These are phyloP conservation scores for Candida morakotiae DNA, from an alignment of 805 yeast species.

Conservation along the genomic window DNA sequence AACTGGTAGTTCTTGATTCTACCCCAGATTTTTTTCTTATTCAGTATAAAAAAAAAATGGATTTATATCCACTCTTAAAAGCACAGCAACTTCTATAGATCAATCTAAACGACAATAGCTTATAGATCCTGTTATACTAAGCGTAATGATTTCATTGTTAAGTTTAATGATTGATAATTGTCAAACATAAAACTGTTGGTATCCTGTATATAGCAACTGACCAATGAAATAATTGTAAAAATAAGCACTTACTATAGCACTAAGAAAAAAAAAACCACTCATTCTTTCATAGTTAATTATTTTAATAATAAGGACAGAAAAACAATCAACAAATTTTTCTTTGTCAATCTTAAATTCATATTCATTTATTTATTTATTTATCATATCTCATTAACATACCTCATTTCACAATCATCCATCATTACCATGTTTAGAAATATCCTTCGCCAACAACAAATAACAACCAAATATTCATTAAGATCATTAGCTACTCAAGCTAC, in stretches of 20 bases:
- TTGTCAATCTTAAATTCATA: too few species aligned
- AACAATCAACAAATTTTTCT: neutral
- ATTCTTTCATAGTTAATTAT: neutral
- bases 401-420: neutral
- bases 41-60: too few species aligned
- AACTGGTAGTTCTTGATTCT: too few species aligned
- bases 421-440: constrained; percentile 9
- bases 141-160: too few species aligned
- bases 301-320: neutral
- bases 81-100: too few species aligned
- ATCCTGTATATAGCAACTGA: neutral
- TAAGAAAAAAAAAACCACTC: neutral
- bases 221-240: constrained; percentile 3
- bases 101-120: too few species aligned
- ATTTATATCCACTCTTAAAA: too few species aligned
- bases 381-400: neutral
- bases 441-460: constrained; percentile 9
- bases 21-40: too few species aligned
- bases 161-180: too few species aligned
- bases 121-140: too few species aligned
- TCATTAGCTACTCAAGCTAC: constrained; percentile 49
- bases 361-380: too few species aligned
- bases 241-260: constrained; percentile 3
- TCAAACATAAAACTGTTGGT: too few species aligned
- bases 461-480: constrained; percentile 14